phyloP scores from a whole-genome alignment of 1,284 basidiomycete genomes.

The Ceratobasidium sp. region DNA sequence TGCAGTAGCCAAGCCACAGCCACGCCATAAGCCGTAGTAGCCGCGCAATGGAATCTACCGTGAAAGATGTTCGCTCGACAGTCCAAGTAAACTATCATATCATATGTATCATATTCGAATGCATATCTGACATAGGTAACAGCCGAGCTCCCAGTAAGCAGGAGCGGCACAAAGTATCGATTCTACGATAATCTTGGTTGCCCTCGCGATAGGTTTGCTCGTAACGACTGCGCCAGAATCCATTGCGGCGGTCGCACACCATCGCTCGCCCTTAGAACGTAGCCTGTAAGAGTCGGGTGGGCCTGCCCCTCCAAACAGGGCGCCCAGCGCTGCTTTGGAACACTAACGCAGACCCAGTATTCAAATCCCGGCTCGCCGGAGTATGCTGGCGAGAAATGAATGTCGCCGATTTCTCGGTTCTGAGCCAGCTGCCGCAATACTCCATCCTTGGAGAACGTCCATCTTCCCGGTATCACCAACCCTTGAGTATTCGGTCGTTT shows the following conservation, averaged over 20 bases:
- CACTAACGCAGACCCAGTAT: neutral
- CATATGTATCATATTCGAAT: too few relatives aligned
- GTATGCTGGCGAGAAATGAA: neutral
- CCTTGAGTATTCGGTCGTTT: constrained; percentile 3
- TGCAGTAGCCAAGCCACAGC: too few relatives aligned
- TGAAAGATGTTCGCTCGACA: too few relatives aligned
- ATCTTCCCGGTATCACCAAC: too few relatives aligned
- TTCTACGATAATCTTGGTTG: neutral
- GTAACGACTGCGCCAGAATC: neutral
- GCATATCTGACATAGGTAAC: too few relatives aligned
- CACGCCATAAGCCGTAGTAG: too few relatives aligned
- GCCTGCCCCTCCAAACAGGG: neutral
- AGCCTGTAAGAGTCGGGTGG: neutral
- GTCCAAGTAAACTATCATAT: too few relatives aligned
- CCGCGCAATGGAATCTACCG: too few relatives aligned
- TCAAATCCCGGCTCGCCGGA: neutral
- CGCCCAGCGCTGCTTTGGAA: neutral
- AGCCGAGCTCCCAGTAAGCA: too few relatives aligned
- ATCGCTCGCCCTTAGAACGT: neutral
- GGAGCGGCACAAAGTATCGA: too few relatives aligned
- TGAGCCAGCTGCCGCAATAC: neutral
- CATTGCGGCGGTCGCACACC: neutral
- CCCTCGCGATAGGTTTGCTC: neutral
- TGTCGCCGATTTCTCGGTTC: neutral
- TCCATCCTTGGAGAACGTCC: neutral